Evolutionary conservation across 805 yeast genomes (phyloP), one percentile per base, ranked within the genome.

Genomic region (Candida odintsovae): DNA sequence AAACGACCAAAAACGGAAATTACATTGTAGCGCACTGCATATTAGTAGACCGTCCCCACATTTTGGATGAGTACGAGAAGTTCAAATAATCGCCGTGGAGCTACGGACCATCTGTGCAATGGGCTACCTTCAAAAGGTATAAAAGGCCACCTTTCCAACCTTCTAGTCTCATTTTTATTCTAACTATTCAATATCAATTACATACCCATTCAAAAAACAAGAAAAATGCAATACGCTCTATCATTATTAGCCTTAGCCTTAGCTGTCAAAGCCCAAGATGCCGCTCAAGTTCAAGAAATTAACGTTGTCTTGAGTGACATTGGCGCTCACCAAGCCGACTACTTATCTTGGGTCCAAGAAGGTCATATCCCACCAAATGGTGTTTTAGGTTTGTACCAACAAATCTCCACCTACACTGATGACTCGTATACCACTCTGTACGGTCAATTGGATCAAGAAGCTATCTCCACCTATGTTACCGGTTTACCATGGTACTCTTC

Each of bases 341-440:
- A 59, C 50, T 28, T 59, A 33, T 45, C 50, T 6, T 50, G 52
- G 40, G 47, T 59, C 37, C 48, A 53, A 38, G 47, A 39, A 4
- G 60, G 58, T 41, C 48, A 57, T 28, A 53, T 59, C 45, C 55
- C 59, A 23, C 70, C 70, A 50, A 22, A 60, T 11, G 61, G 53
- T 38, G 55, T 66, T 40, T 47, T 66, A 40, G 42, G 45, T 16
- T 19, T 66, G n/a, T 65, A 59, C 46, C 56, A 56, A 38, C 57
- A 52, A 36, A 52, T 59, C 29, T 49, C 53, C 19, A 63, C 70
- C 33, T 65, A 62, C 53, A 65, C 62, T 16, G 67, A 67, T 43
- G 61, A 62, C 28, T 54, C 62, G 19, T 65, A 58, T 55, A 66
- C 69, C 45, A 50, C 67, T 35, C 53, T 66, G 48, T 64, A 51